Evolutionary conservation across 2,329 filamentous ascomycete species (phyloP).

Genomic region (Stagonosporopsis tanaceti): DNA sequence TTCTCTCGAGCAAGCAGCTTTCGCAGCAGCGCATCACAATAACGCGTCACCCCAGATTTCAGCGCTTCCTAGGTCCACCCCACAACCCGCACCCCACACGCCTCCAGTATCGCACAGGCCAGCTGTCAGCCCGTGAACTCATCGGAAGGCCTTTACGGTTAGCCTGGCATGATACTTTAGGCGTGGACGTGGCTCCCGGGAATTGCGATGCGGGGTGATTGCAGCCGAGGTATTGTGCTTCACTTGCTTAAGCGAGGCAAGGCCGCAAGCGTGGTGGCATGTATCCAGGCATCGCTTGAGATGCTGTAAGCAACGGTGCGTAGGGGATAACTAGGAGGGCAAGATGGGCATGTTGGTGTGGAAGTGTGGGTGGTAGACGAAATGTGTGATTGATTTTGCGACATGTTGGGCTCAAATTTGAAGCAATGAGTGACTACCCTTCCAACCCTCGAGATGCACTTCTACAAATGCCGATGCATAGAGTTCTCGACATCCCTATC

Average conservation of each 20-base stretch:
- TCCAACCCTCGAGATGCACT: too few species aligned
- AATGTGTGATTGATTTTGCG: too few species aligned
- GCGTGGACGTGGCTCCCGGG: neutral
- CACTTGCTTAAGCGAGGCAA: neutral
- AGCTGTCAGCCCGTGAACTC: neutral
- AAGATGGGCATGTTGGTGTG: too few species aligned
- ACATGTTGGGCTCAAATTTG: too few species aligned
- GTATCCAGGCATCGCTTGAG: too few species aligned
- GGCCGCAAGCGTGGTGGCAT: too few species aligned
- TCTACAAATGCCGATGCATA: too few species aligned
- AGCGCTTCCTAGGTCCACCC: neutral
- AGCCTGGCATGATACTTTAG: neutral
- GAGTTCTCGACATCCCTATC: too few species aligned
- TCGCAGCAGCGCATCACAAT: neutral
- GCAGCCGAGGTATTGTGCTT: constrained; percentile 1
- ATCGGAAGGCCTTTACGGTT: neutral
- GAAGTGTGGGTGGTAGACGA: too few species aligned
- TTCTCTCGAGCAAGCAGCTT: neutral
- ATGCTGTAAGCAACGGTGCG: too few species aligned
- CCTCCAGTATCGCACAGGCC: constrained; percentile 4
- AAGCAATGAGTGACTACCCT: too few species aligned
- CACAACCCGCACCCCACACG: neutral
- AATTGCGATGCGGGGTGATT: constrained; percentile 3
- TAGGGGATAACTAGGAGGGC: neutral
- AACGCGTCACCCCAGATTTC: neutral